Evolutionary conservation across 768 basidiomycete genomes (phyloP).

Genomic region (Boletus sp.): DNA sequence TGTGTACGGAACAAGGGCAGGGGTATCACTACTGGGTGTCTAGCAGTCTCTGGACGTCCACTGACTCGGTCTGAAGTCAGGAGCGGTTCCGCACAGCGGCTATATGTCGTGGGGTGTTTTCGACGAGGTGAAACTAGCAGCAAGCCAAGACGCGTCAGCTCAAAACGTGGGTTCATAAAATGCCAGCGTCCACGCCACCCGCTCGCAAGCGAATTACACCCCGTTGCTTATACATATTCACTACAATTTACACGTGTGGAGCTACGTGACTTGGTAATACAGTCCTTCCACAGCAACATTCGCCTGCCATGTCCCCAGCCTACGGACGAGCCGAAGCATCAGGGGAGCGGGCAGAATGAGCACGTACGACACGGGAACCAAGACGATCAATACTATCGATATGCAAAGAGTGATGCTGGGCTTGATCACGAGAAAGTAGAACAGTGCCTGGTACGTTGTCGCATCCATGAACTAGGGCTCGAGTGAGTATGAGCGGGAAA

Average conservation of each 20-base stretch:
- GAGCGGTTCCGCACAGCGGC: constrained; percentile 6
- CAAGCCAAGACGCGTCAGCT: constrained; percentile 40
- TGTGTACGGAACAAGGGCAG: constrained; percentile 15
- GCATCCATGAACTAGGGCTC: constrained; percentile 66
- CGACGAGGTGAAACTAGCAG: constrained; percentile 18
- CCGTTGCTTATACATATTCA: not conserved
- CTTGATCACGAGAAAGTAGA: constrained; percentile 88
- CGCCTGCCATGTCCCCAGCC: constrained; percentile 79
- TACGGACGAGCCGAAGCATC: constrained; percentile 58
- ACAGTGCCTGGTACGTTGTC: constrained; percentile 79
- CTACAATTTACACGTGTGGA: not conserved
- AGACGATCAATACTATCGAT: constrained; percentile 48
- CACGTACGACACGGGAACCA: constrained; percentile 56
- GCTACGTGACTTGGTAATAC: constrained; percentile 36
- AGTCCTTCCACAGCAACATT: constrained; percentile 76
- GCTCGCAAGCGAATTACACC: constrained; percentile 15
- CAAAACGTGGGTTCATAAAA: constrained; percentile 26
- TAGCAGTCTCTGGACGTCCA: not conserved
- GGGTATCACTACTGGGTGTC: not conserved
- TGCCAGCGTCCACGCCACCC: constrained; percentile 29
- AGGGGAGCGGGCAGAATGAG: constrained; percentile 68
- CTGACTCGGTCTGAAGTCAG: constrained; percentile 3
- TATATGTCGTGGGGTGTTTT: not conserved
- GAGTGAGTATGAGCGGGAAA: constrained; percentile 5
- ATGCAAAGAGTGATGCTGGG: constrained; percentile 73